These are phyloP conservation scores for Eutrema heterophyllum DNA, from an alignment of 345 rosid genomes.

Conservation along the genomic window DNA sequence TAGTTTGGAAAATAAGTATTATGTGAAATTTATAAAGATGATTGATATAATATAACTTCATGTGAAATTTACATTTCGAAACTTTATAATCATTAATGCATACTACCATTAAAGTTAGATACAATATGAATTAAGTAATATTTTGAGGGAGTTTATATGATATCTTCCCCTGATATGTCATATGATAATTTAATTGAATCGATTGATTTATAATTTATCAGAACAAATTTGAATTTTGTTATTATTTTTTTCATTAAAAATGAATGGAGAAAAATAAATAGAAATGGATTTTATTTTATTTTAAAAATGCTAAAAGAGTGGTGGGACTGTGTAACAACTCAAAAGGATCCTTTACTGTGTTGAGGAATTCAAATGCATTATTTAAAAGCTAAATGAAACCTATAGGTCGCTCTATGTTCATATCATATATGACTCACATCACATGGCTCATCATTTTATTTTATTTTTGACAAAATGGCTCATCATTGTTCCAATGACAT, in stretches of 20 bases:
- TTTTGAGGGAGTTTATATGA: not conserved
- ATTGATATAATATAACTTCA: no score
- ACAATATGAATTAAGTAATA: no score
- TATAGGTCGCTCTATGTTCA: slow-evolving; percentile 20
- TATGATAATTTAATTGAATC: not conserved
- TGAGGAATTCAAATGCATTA: slow-evolving; percentile 18
- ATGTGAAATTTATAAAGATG: no score
- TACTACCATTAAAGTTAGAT: no score
- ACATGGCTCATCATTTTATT: slow-evolving; percentile 38
- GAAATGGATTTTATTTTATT: not conserved
- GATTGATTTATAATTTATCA: not conserved
- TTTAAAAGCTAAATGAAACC: slow-evolving; percentile 19
- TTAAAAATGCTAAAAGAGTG: not conserved
- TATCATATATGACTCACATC: slow-evolving; percentile 25
- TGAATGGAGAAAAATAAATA: not conserved
- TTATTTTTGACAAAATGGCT: no score
- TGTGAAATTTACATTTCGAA: no score
- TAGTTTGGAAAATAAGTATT: not conserved
- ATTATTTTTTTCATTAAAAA: not conserved
- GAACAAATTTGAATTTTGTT: not conserved
- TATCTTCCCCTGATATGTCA: not conserved
- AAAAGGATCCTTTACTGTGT: slow-evolving; percentile 23
- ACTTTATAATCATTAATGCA: no score
- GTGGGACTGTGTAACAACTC: slow-evolving; percentile 32
- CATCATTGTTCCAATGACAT: slow-evolving; percentile 30